Evolutionary conservation across 2,329 filamentous ascomycete species (phyloP), one percentile per base, ranked within the genome.

Genomic region (Ascochyta fabae): DNA sequence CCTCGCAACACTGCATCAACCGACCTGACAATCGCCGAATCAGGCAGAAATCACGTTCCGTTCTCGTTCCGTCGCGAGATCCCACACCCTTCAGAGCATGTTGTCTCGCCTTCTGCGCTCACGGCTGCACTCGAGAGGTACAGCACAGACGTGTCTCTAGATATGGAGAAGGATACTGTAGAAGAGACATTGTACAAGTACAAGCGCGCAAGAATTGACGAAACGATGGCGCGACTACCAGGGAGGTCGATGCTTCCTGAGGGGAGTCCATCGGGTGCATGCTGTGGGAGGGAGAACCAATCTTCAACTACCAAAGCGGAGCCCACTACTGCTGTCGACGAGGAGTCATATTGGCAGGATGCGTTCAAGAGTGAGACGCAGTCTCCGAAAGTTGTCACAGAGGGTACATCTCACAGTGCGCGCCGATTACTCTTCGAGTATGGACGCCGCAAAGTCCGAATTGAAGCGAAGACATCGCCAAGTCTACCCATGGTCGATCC

Each of bases 161-260:
- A 35, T 13, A 27, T 3, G 9, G 36, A 46, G 9, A 9, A 38
- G n/a, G n/a, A 19, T 12, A 22, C 16, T 3, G n/a, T 13, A 16
- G 42, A 56, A 12, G 35, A 40, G 7, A 19, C 48, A 26, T 16
- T 39, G 5, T 47, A 38, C 43, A 47, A 15, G 10, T 51, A 47
- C 33, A 56, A 56, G 31, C 53, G 61, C 34, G 36, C 33, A 12
- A 31, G 43, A 19, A 24, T 56, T 23, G 38, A 43, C 19, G 44
- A 48, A 16, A 19, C 44, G 6, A 31, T 15, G 9, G 15, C 38
- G 15, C 38, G 42, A 16, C 19, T 47, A 19, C 13, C 23, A 27
- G 36, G 29, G 12, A 23, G 29, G 16, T 10, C 35, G 15, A 4
- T 31, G 7, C 13, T 42, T 8, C 24, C 33, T 16, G 45, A 55